A percentile compares a stretch with the other conserved stretches of the same genome.
These are phyloP conservation scores for Erodium moschatum DNA, from an alignment of 441 rosid genomes.

Conservation along the genomic window DNA sequence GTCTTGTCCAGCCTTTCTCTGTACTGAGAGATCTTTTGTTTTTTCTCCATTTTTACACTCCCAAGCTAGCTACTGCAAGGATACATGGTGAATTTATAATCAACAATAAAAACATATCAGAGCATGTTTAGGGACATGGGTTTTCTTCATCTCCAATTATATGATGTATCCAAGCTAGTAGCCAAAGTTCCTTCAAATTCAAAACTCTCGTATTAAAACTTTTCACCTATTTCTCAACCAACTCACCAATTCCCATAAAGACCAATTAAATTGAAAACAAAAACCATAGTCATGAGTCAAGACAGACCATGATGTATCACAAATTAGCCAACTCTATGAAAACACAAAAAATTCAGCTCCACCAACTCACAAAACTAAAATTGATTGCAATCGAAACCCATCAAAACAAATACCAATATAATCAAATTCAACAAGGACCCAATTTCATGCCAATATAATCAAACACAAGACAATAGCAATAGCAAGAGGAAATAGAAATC, in stretches of 20 bases:
- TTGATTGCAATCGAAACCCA: background rate
- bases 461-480: background rate
- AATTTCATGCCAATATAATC: background rate
- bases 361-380: background rate
- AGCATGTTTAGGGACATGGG: background rate
- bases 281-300: background rate
- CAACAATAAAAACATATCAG: background rate
- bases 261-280: background rate
- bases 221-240: background rate
- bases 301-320: background rate
- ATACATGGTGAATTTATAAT: background rate
- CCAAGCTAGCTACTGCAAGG: conserved; percentile 4
- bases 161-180: background rate
- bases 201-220: background rate
- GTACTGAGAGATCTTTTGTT: conserved; percentile 42
- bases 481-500: background rate
- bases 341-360: background rate
- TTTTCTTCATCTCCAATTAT: background rate
- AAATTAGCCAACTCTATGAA: background rate
- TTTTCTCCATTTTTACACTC: conserved; percentile 44
- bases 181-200: background rate
- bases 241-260: background rate
- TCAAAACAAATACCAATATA: background rate
- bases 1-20: conserved; percentile 71
- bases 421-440: background rate